phyloP scores from a whole-genome alignment of 2,329 filamentous ascomycete species.

The Cytospora mali region DNA sequence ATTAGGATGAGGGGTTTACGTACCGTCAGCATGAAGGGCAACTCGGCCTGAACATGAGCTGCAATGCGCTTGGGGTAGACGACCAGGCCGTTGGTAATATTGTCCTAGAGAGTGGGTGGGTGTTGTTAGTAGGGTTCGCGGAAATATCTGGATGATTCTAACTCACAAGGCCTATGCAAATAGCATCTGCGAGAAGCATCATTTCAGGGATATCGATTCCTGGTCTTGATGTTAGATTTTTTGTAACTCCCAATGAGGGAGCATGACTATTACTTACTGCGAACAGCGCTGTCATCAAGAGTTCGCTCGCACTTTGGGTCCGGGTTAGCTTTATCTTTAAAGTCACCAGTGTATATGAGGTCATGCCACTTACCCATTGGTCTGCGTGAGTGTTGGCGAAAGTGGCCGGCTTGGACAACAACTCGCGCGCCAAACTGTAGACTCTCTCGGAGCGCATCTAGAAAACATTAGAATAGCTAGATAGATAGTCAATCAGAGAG shows the following conservation, averaged over 20 bases:
- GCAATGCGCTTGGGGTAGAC: conserved; percentile 77
- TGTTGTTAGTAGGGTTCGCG: too few relatives aligned
- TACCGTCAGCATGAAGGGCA: conserved; percentile 49
- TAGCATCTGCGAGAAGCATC: conserved; percentile 69
- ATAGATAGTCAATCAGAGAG: too few relatives aligned
- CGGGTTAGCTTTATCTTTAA: too few relatives aligned
- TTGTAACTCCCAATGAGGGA: too few relatives aligned
- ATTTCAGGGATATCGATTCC: conserved; percentile 65
- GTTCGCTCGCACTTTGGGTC: too few relatives aligned
- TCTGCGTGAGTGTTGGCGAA: too few relatives aligned
- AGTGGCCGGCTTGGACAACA: conserved; percentile 35
- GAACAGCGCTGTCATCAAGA: conserved; percentile 77
- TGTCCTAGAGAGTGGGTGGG: conserved; percentile 41
- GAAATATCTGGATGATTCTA: too few relatives aligned
- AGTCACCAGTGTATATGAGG: too few relatives aligned
- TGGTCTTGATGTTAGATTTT: conserved; percentile 39
- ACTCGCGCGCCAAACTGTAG: conserved; percentile 44
- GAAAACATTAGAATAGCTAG: too few relatives aligned
- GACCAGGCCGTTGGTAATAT: conserved; percentile 48
- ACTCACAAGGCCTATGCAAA: too few relatives aligned
- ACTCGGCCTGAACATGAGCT: conserved; percentile 69
- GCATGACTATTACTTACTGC: conserved; percentile 44
- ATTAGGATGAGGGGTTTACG: too few relatives aligned
- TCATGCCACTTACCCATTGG: conserved; percentile 44
- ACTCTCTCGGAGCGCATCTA: conserved; percentile 44